phyloP scores from a whole-genome alignment of 1,139 yeast species.

The Kurtzmaniella quercitrusa region DNA sequence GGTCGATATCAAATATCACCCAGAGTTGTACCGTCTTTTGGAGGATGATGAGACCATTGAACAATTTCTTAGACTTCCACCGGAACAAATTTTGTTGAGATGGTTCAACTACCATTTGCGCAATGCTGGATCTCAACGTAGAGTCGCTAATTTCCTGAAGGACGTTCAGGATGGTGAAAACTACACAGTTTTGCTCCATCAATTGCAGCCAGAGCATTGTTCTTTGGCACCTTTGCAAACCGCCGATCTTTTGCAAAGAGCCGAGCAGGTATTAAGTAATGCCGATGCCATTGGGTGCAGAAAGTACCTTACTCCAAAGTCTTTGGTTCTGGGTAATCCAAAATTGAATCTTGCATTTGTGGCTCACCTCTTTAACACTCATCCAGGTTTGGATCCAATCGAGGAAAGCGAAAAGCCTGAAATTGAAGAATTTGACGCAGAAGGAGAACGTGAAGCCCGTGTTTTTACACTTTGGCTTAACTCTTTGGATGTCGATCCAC shows the following conservation, averaged over 20 bases:
- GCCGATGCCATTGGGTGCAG: constrained; percentile 93
- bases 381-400: constrained; percentile 95
- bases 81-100: constrained; percentile 92
- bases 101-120: constrained; percentile 97
- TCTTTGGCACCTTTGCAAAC: constrained; percentile 79
- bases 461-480: constrained; percentile 97
- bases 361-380: constrained; percentile 92
- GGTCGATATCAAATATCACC: constrained; percentile 94
- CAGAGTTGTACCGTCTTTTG: constrained; percentile 88
- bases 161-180: constrained; percentile 96
- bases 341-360: constrained; percentile 95
- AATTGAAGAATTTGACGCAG: constrained; percentile 95
- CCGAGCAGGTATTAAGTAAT: constrained; percentile 77
- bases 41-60: constrained; percentile 97
- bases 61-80: constrained; percentile 92
- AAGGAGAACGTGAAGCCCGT: constrained; percentile 99
- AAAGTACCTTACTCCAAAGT: constrained; percentile 89
- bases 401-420: constrained; percentile 88
- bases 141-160: constrained; percentile 78
- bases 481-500: constrained; percentile 93
- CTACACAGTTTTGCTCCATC: constrained; percentile 84
- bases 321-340: constrained; percentile 94
- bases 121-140: constrained; percentile 87
- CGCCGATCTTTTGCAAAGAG: constrained; percentile 68
- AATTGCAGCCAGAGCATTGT: constrained; percentile 81